These are phyloP conservation scores for Sporothrix humicola DNA, from an alignment of 2,329 filamentous ascomycete species.

Conservation along the genomic window DNA sequence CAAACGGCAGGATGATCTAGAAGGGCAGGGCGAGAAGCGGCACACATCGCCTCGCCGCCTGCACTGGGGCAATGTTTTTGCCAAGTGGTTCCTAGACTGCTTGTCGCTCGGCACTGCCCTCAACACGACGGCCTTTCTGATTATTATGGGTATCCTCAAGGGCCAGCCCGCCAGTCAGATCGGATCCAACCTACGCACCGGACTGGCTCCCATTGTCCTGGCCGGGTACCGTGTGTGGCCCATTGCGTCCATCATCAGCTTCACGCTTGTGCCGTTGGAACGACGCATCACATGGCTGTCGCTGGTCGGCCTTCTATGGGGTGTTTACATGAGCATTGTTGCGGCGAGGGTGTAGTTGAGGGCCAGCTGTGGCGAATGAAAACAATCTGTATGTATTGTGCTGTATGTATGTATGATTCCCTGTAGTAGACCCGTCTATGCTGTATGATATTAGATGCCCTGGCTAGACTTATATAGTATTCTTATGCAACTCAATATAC, in stretches of 20 bases:
- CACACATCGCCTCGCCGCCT: constrained; percentile 38
- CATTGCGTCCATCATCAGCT: constrained; percentile 57
- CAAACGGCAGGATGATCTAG: neutral
- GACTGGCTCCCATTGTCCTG: constrained; percentile 29
- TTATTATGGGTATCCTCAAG: constrained; percentile 56
- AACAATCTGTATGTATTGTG: neutral
- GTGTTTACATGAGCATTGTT: constrained; percentile 58
- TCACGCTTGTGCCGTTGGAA: constrained; percentile 57
- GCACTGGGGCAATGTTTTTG: constrained; percentile 51
- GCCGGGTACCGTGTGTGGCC: constrained; percentile 60
- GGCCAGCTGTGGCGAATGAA: neutral
- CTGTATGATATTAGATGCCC: constrained; percentile 5
- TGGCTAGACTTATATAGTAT: neutral
- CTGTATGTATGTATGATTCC: neutral
- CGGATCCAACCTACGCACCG: constrained; percentile 48
- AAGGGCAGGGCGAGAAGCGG: neutral
- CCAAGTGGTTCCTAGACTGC: constrained; percentile 59
- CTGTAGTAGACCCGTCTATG: neutral
- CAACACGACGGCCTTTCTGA: constrained; percentile 54
- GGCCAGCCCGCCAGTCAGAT: constrained; percentile 48
- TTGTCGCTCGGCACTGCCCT: constrained; percentile 54
- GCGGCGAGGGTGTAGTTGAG: constrained; percentile 48
- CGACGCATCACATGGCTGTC: constrained; percentile 57
- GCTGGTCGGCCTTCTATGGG: constrained; percentile 57
- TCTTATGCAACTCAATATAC: neutral